A percentile compares a stretch with the other conserved stretches of the same genome.
Evolutionary conservation across 495 filamentous ascomycete genomes (phyloP).

Genomic region (Penicillium coprophilum): DNA sequence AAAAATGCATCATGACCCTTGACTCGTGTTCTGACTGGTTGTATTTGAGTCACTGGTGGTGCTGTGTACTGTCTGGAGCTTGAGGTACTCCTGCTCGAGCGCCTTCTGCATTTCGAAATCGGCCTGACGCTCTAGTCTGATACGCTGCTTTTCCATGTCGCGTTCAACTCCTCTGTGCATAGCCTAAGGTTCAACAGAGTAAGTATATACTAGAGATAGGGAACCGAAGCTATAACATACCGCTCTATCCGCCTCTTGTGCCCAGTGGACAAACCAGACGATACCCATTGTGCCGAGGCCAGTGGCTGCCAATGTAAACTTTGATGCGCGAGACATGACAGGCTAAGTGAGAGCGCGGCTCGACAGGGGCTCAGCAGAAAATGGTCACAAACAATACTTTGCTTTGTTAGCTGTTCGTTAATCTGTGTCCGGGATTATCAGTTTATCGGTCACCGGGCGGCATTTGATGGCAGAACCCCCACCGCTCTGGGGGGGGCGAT

Average conservation of each 20-base stretch:
- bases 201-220: conserved; percentile 3
- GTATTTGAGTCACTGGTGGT: conserved; percentile 26
- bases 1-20: conserved; percentile 17
- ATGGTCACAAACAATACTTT: conserved; percentile 1
- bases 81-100: conserved; percentile 86
- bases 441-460: conserved; percentile 35
- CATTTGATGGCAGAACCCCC: conserved; percentile 32
- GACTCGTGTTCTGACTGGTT: conserved; percentile 16
- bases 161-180: conserved; percentile 96
- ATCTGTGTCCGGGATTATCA: conserved; percentile 28
- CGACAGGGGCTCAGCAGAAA: neutral
- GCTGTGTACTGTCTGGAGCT: conserved; percentile 67
- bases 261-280: conserved; percentile 83
- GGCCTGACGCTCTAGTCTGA: conserved; percentile 83
- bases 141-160: conserved; percentile 88
- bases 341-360: neutral
- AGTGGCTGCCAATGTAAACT: conserved; percentile 77
- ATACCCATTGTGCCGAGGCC: conserved; percentile 72
- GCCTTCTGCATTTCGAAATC: conserved; percentile 90
- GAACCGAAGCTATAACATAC: conserved; percentile 48
- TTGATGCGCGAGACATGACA: conserved; percentile 83
- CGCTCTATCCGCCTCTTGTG: conserved; percentile 81
- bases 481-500: conserved; percentile 43
- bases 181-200: conserved; percentile 53
- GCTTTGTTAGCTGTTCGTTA: conserved; percentile 2